Evolutionary conservation across 2,329 filamentous ascomycete species (phyloP), one percentile per base, ranked within the genome.

Genomic region (Alternaria sp.): DNA sequence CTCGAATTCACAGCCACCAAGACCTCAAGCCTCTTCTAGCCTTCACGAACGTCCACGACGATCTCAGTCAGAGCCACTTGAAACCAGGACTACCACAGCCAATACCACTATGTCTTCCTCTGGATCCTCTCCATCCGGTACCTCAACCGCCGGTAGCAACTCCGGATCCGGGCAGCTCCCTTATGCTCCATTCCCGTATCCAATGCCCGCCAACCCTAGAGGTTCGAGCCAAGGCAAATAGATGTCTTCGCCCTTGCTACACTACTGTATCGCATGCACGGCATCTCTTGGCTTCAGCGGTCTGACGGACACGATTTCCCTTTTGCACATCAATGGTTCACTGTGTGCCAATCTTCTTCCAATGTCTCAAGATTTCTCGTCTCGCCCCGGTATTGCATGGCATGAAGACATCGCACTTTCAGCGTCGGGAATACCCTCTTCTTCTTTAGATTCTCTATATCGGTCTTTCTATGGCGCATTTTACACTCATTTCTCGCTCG

Each of bases 141-240:
- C 77, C 11, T 74, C 69, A n/a, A 78, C 75, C 4, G 67, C 73
- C 10, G 74, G 74, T 10, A 64, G 74, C 19, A 73, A 64, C 6
- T 74, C 76, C 6, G 74, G 74, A 30, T 71, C 74, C 23, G 66
- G 73, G 15, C 74, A 78, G 54, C 74, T 79, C 6, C 77, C 77
- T 0, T 79, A 79, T 57, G 77, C 77, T 7, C 77, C 77, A 1
- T 79, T 79, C 54, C 77, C 77, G 13, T 79, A 78, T 62, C 77
- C 75, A 1, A 77, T 77, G 72, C 77, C 77, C 2, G 71, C 70
- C 12, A 74, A 73, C 49, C 65, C 69, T 3, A 64, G 74, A 9
- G 65, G 67, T 3, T 65, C 69, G 52, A 62, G 68, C 26, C 68
- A 66, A 23, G 63, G 70, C 44, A 74, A 74, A 62, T 74, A 69